Conservation (phyloP, 1,284 basidiomycete genomes). For the Apiotrichum domesticum region DNA sequence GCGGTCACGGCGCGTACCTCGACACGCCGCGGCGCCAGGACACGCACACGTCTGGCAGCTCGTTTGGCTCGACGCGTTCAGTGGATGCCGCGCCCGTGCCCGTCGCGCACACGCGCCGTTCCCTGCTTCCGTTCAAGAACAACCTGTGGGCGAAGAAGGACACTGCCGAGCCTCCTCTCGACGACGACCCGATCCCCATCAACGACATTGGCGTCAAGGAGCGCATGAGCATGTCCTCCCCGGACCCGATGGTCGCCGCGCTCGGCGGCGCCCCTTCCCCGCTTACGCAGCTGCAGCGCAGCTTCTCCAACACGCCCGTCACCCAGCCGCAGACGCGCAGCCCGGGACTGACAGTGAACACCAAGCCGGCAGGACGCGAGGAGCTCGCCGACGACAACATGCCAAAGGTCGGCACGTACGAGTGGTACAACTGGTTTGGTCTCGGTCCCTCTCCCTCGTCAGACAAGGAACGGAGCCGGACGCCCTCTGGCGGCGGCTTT, state of each 20-base stretch:
- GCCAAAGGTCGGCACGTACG: background rate
- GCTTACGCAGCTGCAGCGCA: slow-evolving; percentile 8
- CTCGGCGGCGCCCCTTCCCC: slow-evolving; percentile 9
- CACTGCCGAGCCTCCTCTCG: background rate
- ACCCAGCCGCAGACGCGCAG: background rate
- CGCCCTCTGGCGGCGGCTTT: background rate
- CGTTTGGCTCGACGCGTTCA: slow-evolving; percentile 6
- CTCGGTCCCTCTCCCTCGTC: background rate
- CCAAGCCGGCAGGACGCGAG: background rate
- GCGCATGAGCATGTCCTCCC: slow-evolving; percentile 1
- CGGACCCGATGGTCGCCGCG: slow-evolving; percentile 11
- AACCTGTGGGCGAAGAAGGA: slow-evolving; percentile 6
- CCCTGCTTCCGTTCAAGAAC: slow-evolving; percentile 6
- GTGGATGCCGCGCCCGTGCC: background rate
- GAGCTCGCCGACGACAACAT: background rate
- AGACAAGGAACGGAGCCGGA: no score
- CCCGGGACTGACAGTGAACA: background rate
- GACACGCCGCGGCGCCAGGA: slow-evolving; percentile 1
- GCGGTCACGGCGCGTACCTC: background rate
- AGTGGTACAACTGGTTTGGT: slow-evolving; percentile 14
- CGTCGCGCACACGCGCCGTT: slow-evolving; percentile 7
- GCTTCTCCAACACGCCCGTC: background rate
- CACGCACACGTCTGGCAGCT: slow-evolving; percentile 4
- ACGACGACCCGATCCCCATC: slow-evolving; percentile 3
- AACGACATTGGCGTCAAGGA: background rate